Evolutionary conservation across 164 flowering plant species (phyloP), one percentile per base, ranked within the genome.

Genomic region (Vitis amurensis): DNA sequence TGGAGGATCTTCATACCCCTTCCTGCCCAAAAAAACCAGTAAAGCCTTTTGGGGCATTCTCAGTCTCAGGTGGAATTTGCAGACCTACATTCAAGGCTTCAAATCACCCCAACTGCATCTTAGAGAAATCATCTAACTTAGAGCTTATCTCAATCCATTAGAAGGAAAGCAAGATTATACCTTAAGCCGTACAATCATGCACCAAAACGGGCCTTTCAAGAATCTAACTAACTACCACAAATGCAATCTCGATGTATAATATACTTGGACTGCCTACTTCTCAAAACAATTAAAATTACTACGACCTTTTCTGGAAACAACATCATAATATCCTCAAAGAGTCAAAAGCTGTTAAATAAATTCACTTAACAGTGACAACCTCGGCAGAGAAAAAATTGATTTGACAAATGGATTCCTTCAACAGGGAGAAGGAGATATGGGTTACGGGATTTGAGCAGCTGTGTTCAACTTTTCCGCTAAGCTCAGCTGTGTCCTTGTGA

Each of bases 381-480:
- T 23, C 27, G 27, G 27, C 27, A 23, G 27, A 37, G 27, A 48
- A 57, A 57, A 57, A 47, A n/a, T 68, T 37, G 27, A 15, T 64
- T 23, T 52, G 61, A 19, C n/a, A 58, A 14, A 17, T 49, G 30
- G 63, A 10, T 6, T 44, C 13, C 27, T 23, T 23, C 27, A 23
- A 23, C 27, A 23, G 27, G 27, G 11, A 10, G 6, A 29, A 57
- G 9, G 0, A 1, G 31, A 50, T 9, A 55, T 51, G 56, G 61
- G 47, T 84, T 81, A 93, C 75, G 90, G 78, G 63, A 92, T 74
- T 79, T 92, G 98, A 63, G 97, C 95, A 69, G 97, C 97, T n/a
- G 98, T 92, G 76, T 91, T 95, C 88, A 95, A 77, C 79, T 93
- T 95, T 74, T 95, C 98, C n/a, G 99, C 99, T 61, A 91, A 55